Percentiles rank a stretch among this genome's conserved stretches.
These are phyloP conservation scores for Aspergillus aculeatinus DNA, from an alignment of 2,329 filamentous ascomycete species.

Conservation along the genomic window DNA sequence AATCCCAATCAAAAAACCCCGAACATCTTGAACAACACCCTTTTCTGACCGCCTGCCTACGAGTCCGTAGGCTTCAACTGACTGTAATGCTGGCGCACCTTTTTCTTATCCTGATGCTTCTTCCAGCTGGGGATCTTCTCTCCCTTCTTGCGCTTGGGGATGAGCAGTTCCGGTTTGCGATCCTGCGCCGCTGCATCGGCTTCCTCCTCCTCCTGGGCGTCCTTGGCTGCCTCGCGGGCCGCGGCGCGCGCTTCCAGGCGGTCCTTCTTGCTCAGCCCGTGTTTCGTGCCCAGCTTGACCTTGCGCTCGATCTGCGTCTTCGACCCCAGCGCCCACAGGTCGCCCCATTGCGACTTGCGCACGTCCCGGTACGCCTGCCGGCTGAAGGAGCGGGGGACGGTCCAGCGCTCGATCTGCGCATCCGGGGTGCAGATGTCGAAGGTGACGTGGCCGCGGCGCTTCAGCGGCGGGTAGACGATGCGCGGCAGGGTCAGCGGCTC, in stretches of 20 bases:
- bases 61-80: slow-evolving; percentile 18
- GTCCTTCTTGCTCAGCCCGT: slow-evolving; percentile 42
- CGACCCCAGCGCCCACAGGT: slow-evolving; percentile 91
- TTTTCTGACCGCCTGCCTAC: background rate
- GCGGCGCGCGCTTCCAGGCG: slow-evolving; percentile 40
- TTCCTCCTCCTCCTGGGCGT: slow-evolving; percentile 27
- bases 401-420: slow-evolving; percentile 89
- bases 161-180: slow-evolving; percentile 15
- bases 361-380: slow-evolving; percentile 87
- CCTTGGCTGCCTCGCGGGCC: slow-evolving; percentile 24
- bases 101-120: slow-evolving; percentile 47
- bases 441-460: slow-evolving; percentile 82
- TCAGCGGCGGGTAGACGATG: slow-evolving; percentile 75
- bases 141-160: slow-evolving; percentile 32
- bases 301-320: slow-evolving; percentile 72
- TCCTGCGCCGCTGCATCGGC: slow-evolving; percentile 12
- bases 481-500: slow-evolving; percentile 73
- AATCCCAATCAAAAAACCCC: background rate
- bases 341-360: slow-evolving; percentile 85
- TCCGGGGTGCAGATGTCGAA: slow-evolving; percentile 87
- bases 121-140: slow-evolving; percentile 42
- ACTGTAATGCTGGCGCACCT: slow-evolving; percentile 42
- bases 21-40: too few species aligned
- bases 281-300: slow-evolving; percentile 58
- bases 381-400: slow-evolving; percentile 77